Percentiles rank a stretch among this genome's conserved stretches.
These are phyloP conservation scores for Aspergillus sp. DNA, from an alignment of 2,329 filamentous ascomycete genomes.

Conservation along the genomic window DNA sequence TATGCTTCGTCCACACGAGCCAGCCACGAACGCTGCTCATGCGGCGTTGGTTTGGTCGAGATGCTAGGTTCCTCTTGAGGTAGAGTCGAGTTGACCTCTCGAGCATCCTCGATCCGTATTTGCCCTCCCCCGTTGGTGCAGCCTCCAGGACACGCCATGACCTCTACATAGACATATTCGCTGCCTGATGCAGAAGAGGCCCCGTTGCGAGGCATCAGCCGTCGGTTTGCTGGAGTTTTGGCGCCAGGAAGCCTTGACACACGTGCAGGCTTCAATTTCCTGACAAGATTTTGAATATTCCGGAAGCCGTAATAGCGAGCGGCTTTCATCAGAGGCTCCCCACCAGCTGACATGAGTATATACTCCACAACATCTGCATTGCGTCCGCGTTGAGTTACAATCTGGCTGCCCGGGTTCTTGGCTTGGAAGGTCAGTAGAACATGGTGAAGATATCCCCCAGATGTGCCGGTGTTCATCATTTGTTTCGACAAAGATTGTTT, in stretches of 20 bases:
- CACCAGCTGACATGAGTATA: constrained; percentile 58
- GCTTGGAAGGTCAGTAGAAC: constrained; percentile 74
- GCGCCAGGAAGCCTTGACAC: constrained; percentile 78
- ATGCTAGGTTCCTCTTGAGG: constrained; percentile 23
- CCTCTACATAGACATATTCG: constrained; percentile 92
- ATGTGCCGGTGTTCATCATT: constrained; percentile 67
- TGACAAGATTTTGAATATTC: constrained; percentile 96
- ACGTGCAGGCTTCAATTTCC: constrained; percentile 80
- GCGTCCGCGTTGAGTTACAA: constrained; percentile 72
- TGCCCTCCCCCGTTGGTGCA: constrained; percentile 98
- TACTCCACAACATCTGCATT: constrained; percentile 94
- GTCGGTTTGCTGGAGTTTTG: constrained; percentile 46
- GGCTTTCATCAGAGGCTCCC: constrained; percentile 68
- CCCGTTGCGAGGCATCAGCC: constrained; percentile 33
- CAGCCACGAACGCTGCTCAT: constrained; percentile 85
- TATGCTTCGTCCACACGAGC: constrained; percentile 84
- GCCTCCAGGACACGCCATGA: constrained; percentile 98
- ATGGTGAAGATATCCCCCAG: constrained; percentile 85
- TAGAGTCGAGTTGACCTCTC: constrained; percentile 22
- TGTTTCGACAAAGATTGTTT: constrained; percentile 38
- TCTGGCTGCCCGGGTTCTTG: constrained; percentile 67
- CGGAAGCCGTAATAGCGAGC: constrained; percentile 96
- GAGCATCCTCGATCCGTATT: constrained; percentile 81
- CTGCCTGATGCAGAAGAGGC: constrained; percentile 35
- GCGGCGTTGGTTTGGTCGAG: constrained; percentile 62